These are phyloP conservation scores for Plasmodium billcollinsi DNA, from an alignment of 169 alveolate species.

Conservation along the genomic window DNA sequence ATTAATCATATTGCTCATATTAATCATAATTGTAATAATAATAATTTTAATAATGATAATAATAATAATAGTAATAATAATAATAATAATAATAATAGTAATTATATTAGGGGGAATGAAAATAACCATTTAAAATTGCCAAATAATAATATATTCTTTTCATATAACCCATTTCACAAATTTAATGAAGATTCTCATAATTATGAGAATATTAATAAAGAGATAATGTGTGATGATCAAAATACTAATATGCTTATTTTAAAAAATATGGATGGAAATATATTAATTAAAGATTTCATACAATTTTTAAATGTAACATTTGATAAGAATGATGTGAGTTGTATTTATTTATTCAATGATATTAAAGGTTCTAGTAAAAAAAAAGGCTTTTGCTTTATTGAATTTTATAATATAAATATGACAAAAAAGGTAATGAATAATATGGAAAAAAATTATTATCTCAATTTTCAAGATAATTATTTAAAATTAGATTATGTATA, in stretches of 20 bases:
- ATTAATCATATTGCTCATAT: no score
- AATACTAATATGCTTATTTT: conserved; percentile 61
- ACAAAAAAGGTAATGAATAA: conserved; percentile 66
- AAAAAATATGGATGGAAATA: conserved; percentile 71
- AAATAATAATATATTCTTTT: background rate
- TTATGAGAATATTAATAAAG: conserved; percentile 25
- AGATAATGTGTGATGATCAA: conserved; percentile 8
- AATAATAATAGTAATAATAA: background rate
- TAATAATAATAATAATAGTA: background rate
- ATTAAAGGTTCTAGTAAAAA: conserved; percentile 49
- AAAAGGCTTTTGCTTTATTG: conserved; percentile 59
- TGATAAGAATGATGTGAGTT: conserved; percentile 46
- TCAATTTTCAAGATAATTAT: conserved; percentile 45
- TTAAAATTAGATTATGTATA: conserved; percentile 68
- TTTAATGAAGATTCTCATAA: conserved; percentile 12
- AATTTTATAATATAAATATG: conserved; percentile 16
- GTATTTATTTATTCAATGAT: conserved; percentile 61
- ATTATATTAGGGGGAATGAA: background rate
- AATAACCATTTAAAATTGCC: no score
- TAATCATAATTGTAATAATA: background rate
- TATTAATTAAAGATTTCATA: conserved; percentile 35
- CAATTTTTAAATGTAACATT: conserved; percentile 42
- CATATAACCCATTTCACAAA: conserved; percentile 2
- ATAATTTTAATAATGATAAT: background rate
- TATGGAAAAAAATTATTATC: conserved; percentile 57